Evolutionary conservation across 108 stramenopile species (phyloP), one percentile per base, ranked within the genome.

Genomic region (Cyclotella sp.): DNA sequence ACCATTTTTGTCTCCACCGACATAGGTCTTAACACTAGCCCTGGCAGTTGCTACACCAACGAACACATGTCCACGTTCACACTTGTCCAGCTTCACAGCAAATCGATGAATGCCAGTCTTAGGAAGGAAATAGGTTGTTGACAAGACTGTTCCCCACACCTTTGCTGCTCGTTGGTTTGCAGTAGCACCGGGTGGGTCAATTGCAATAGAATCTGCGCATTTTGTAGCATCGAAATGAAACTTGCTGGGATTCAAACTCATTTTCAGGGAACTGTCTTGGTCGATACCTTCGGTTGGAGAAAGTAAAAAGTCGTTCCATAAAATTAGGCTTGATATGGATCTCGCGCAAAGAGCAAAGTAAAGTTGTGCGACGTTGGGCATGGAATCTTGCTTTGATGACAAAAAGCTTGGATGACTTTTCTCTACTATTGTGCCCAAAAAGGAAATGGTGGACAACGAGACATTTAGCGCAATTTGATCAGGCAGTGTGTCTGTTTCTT

Each of bases 1-100:
- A 10, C 97, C 97, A 55, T 93, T 78, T 55, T 94, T 96, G 73
- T 97, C 97, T n/a, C 98, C 98, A 12, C 98, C 98, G 29, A 99
- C 88, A 79, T 98, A 99, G 3, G 97, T 96, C 30, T 88, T 84
- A 57, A 90, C 81, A 68, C 88, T 96, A 9, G 91, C 96, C 55
- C 89, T 87, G 19, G 95, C 73, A 21, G 97, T 97, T 0, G 97
- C 93, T 12, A 99, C 97, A 0, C 98, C 98, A 60, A 99, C 84
- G 80, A 99, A 99, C 6, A 99, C 85, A 77, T 99, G 98, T 11
- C 94, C 90, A 14, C 96, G 91, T 53, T 97, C 93, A 54, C 96
- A 96, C 73, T 94, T 88, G 49, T 98, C 97, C 7, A 99, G 83
- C 55, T 86, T 77, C 28, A 95, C 83, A 26, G 93, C 93, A 89